phyloP scores from a whole-genome alignment of 1,284 basidiomycete species.

The Malassezia sp. region DNA sequence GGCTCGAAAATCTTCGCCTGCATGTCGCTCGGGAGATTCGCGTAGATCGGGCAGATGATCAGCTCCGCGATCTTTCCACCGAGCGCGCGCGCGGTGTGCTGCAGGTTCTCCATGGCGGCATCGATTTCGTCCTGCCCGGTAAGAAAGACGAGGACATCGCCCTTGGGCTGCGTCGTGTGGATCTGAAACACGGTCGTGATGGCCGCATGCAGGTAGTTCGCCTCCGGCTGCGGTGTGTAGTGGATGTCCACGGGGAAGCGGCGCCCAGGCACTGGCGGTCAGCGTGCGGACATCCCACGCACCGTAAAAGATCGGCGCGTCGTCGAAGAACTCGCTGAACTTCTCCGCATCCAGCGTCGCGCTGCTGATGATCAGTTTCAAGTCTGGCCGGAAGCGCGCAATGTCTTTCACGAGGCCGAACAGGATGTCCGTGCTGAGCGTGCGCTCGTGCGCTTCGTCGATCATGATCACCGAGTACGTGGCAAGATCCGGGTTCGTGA shows the following conservation, averaged over 20 bases:
- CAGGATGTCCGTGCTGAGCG: constrained; percentile 43
- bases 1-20: constrained; percentile 99
- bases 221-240: constrained; percentile 55
- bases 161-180: constrained; percentile 92
- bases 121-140: constrained; percentile 99
- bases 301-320: constrained; percentile 44
- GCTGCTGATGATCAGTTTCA: constrained; percentile 41
- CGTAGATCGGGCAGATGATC: constrained; percentile 93
- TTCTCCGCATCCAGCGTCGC: constrained; percentile 45
- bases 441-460: constrained; percentile 45
- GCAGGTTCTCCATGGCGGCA: constrained; percentile 77
- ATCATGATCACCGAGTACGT: constrained; percentile 43
- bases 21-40: constrained; percentile 95
- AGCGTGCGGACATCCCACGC: too few relatives aligned
- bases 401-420: constrained; percentile 46
- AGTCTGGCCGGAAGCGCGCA: constrained; percentile 40
- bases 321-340: constrained; percentile 44
- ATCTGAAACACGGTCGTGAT: constrained; percentile 99
- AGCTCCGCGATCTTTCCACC: constrained; percentile 93
- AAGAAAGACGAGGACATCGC: constrained; percentile 95
- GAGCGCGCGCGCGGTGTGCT: constrained; percentile 83
- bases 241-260: constrained; percentile 96
- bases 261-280: constrained; percentile 93
- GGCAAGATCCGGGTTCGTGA: constrained; percentile 40
- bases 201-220: constrained; percentile 85